Evolutionary conservation across 805 yeast species (phyloP), one percentile per base, ranked within the genome.

Genomic region (Wickerhamomyces queroliae): DNA sequence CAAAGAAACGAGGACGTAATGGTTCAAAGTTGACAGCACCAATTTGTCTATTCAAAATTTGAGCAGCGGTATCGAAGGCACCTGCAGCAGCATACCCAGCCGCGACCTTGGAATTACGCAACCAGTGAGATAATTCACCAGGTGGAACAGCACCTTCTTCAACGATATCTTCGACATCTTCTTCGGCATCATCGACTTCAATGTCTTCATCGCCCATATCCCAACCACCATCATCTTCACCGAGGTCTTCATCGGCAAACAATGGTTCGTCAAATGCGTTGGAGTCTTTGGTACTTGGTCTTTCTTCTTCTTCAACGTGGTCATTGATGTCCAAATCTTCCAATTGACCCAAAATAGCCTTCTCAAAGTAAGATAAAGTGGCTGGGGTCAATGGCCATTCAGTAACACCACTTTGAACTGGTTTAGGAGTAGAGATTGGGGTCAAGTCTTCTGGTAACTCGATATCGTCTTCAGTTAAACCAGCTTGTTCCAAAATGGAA

Each of bases 31-130:
- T 72, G 21, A 77, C 81, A 37, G 87, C 76, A 52, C 97, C 99
- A 33, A 82, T 70, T 63, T 95, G 99, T 55, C 91, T 83, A 67
- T 83, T 80, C 53, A 93, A 74, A 57, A 95, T 76, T 54, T 89
- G 95, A 29, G 96, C 93, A 28, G 98, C 99, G 39, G 91, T 84
- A 49, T 89, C 97, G 59, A 91, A 91, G 5, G 95, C 85, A 52
- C 99, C 99, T 3, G 96, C 89, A 2, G 99, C 97, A 54, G 83
- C 89, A 52, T 88, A 86, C 21, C 87, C 88, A 23, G 96, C 97
- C 5, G 97, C 88, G 40, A 90, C 75, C 46, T 83, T 84, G 15
- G 96, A 85, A 62, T 84, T 87, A 49, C 91, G 83, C 23, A 86
- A 74, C 99, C 99, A 95, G 42, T 63, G 62, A 4, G 81, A 80